phyloP scores from a whole-genome alignment of 768 basidiomycete species.

The Crepidotus variabilis region DNA sequence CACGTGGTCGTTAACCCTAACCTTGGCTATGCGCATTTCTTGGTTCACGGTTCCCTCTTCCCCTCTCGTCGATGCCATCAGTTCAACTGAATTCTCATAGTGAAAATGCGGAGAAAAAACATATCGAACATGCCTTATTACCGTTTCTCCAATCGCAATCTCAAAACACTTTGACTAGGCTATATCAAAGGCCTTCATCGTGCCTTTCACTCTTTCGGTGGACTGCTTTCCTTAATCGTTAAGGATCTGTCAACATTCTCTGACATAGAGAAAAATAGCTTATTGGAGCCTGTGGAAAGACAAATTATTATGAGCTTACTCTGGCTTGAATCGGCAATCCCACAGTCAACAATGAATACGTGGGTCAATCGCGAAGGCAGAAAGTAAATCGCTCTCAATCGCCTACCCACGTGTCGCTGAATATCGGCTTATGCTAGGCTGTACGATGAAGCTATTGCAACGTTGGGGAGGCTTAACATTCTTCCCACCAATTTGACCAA shows the following conservation, averaged over 20 bases:
- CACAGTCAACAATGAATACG: constrained; percentile 60
- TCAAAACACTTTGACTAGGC: constrained; percentile 68
- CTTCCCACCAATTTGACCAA: constrained; percentile 56
- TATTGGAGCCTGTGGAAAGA: constrained; percentile 74
- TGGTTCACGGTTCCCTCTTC: not conserved
- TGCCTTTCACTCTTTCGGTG: constrained; percentile 90
- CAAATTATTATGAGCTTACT: constrained; percentile 86
- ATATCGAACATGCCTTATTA: constrained; percentile 60
- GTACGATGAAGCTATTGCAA: constrained; percentile 66
- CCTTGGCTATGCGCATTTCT: not conserved
- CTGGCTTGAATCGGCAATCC: constrained; percentile 80
- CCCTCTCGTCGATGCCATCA: constrained; percentile 18
- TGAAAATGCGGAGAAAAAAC: constrained; percentile 21
- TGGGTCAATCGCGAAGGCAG: constrained; percentile 76
- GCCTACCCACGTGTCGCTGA: constrained; percentile 8
- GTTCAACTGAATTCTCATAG: constrained; percentile 23
- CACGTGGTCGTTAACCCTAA: constrained; percentile 13
- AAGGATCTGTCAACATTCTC: constrained; percentile 13
- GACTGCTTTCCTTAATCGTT: constrained; percentile 16
- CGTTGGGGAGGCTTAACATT: constrained; percentile 68
- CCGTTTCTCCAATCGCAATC: constrained; percentile 82
- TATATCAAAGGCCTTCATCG: constrained; percentile 84
- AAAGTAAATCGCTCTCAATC: constrained; percentile 43
- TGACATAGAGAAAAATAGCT: constrained; percentile 35
- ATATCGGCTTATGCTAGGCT: constrained; percentile 38